Base-by-base conservation (phyloP, 192 early-diverging fungal genomes). In the Umbelopsis vinacea region DNA sequence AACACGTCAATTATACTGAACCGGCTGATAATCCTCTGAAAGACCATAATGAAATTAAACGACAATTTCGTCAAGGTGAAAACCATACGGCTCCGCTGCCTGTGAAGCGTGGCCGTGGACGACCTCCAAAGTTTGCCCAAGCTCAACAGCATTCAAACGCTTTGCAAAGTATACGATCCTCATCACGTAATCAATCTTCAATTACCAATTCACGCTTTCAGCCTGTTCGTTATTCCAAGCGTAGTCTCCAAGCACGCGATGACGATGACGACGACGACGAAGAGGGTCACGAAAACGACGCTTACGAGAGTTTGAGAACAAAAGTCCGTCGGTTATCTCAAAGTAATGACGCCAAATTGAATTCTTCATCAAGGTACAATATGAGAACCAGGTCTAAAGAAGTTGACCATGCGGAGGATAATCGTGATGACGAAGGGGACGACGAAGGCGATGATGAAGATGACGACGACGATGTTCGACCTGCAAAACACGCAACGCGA, bases 1-100 rank as follows among this genome's bases (percentile, higher is more conserved):
- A 63, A 37, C 57, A 63, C 15, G n/a, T 63, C 26, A 63, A 63
- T n/a, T 63, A 63, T 63, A 29, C 57, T 63, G 57, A 63, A 14
- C 57, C 33, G 6, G 29, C 57, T 19, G 57, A 63, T 37, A 63
- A 63, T 37, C 57, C 57, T 63, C 57, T 63, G 0, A 63, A 63
- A 35, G 57, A 63, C 33, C 26, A 14, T 17, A 26, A 7, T 22
- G 15, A 35, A 5, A 63, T 63, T 0, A 22, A 63, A n/a, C 17
- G 24, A 8, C 26, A 63, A 12, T 63, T 35, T 17, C 23, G 26
- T n/a, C 57, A 37, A 11, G 17, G 3, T 37, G 26, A 37, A 63
- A 35, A 37, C 29, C 10, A 63, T 37, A 43, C 40, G 40, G 40
- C 40, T 43, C 6, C 57, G 48, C 48, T 15, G 19, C 57, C 57